Conservation (phyloP, 73 alveolate genomes). For the Tetrahymena borealis region DNA sequence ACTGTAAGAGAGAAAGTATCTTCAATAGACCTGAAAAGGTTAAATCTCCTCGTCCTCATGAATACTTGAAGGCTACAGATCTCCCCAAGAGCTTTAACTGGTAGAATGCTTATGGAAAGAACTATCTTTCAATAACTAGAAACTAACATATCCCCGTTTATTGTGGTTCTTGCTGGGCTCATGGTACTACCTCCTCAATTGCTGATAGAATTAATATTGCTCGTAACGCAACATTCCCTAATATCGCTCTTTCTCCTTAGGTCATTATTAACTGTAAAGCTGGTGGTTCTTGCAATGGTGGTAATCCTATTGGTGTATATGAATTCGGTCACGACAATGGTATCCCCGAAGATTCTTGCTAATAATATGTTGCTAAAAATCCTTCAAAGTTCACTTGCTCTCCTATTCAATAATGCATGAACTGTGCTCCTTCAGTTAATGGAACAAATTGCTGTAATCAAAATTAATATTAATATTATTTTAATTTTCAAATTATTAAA, state of each 20-base stretch:
- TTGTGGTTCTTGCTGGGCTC: conserved; percentile 92
- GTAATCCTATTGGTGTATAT: conserved; percentile 64
- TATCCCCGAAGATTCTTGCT: conserved; percentile 65
- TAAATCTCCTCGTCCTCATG: conserved; percentile 10
- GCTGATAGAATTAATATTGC: conserved; percentile 80
- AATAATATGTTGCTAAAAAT: conserved; percentile 54
- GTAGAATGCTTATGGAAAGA: conserved; percentile 62
- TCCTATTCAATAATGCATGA: conserved; percentile 13
- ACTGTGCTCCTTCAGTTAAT: conserved; percentile 2
- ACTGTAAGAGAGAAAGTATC: no score
- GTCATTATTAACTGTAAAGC: conserved; percentile 66
- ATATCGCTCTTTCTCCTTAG: conserved; percentile 54
- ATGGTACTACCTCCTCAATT: conserved; percentile 68
- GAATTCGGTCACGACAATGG: conserved; percentile 55
- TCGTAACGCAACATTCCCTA: conserved; percentile 45
- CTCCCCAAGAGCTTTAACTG: conserved; percentile 65
- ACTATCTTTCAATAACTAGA: conserved; percentile 69
- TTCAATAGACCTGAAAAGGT: no score
- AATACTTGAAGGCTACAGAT: conserved; percentile 15
- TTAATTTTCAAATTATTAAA: no score
- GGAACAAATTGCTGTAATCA: no score
- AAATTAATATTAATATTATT: no score
- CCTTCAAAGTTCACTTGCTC: conserved; percentile 42
- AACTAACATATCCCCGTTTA: conserved; percentile 73
- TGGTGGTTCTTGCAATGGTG: conserved; percentile 80